Evolutionary conservation across 108 stramenopile genomes (phyloP).

Genomic region (Cyclotella atomus): DNA sequence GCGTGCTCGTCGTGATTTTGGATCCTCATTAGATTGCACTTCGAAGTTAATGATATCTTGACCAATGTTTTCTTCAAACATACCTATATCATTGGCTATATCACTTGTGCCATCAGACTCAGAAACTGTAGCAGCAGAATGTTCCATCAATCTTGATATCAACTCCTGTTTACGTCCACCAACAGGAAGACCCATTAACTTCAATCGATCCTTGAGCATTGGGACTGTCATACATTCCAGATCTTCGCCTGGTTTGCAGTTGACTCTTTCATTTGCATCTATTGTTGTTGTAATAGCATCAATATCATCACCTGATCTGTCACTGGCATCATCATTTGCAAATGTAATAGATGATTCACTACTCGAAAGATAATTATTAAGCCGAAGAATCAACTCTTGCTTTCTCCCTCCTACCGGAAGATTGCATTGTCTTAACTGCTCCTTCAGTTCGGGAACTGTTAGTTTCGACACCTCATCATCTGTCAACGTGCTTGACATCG

Average conservation of each 20-base stretch:
- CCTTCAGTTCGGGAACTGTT: conserved; percentile 56
- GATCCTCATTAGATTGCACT: conserved; percentile 6
- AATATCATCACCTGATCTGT: not conserved
- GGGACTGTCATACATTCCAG: not conserved
- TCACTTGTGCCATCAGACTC: not conserved
- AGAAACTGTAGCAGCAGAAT: not conserved
- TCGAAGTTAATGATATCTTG: not conserved
- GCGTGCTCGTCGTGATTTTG: conserved; percentile 20
- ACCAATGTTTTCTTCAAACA: not conserved
- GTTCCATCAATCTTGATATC: conserved; percentile 27
- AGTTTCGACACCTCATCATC: conserved; percentile 26
- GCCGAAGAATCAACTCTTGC: conserved; percentile 50
- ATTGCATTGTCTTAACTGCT: conserved; percentile 35
- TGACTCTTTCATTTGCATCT: conserved; percentile 2
- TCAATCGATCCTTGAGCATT: conserved; percentile 49
- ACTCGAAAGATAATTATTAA: conserved; percentile 20
- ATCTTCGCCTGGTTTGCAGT: not conserved
- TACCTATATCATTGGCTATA: not conserved
- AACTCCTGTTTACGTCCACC: conserved; percentile 52
- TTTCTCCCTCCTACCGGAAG: conserved; percentile 53
- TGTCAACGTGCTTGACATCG: too few relatives aligned
- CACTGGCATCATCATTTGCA: conserved; percentile 1
- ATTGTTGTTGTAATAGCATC: not conserved
- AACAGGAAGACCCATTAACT: conserved; percentile 37
- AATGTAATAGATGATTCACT: not conserved